Conservation (phyloP, 2,329 filamentous ascomycete genomes). For the Fusarium xyrophilum region DNA sequence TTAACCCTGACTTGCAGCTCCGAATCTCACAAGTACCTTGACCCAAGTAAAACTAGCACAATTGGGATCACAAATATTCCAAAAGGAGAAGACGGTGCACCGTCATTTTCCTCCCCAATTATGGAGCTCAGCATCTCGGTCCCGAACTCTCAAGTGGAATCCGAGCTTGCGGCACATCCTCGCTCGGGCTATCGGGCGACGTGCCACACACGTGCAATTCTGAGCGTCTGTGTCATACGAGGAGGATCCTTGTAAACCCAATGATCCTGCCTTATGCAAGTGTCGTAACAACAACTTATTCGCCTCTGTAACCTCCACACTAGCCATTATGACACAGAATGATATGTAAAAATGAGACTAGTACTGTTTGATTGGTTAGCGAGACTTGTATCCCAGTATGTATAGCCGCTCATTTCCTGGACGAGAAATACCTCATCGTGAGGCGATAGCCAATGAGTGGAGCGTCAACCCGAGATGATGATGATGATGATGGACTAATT, state of each 20-base stretch:
- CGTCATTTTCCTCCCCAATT: neutral
- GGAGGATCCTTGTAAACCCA: neutral
- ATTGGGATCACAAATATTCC: fast-evolving
- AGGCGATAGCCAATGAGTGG: neutral
- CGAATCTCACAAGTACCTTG: neutral
- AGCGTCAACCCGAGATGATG: neutral
- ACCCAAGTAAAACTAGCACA: too few species aligned
- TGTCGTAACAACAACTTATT: neutral
- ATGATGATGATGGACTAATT: neutral
- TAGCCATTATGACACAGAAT: fast-evolving
- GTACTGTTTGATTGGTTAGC: fast-evolving
- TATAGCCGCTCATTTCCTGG: neutral
- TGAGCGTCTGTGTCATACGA: neutral
- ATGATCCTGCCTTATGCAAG: neutral
- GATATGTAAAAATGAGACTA: fast-evolving
- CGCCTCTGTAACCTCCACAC: neutral
- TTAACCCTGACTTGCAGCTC: neutral
- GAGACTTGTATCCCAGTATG: fast-evolving
- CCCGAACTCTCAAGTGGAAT: neutral
- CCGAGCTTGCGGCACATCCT: neutral
- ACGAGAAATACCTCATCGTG: neutral
- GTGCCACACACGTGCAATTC: neutral
- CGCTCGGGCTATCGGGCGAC: neutral
- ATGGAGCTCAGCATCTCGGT: neutral
- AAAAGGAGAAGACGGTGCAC: neutral